A percentile compares a stretch with the other conserved stretches of the same genome.
Evolutionary conservation across 441 rosid species (phyloP).

Genomic region (Biscutella laevigata): DNA sequence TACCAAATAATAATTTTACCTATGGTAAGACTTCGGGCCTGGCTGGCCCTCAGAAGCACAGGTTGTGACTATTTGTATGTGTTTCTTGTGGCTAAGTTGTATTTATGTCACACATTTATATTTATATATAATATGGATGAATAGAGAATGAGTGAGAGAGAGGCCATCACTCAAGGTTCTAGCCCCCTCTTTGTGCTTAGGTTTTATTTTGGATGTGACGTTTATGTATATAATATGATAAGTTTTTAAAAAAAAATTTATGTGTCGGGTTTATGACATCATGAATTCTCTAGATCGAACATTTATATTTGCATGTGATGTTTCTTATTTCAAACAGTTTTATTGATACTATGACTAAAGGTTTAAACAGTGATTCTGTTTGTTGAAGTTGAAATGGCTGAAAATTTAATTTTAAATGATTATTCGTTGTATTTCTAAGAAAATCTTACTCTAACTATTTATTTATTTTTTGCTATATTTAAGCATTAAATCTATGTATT

Average conservation of each 20-base stretch:
- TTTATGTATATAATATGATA: conserved; percentile 12
- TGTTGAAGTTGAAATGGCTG: conserved; percentile 22
- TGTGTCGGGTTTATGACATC: conserved; percentile 19
- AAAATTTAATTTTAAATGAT: too few species aligned
- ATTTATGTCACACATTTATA: too few species aligned
- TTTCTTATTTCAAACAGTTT: conserved; percentile 22
- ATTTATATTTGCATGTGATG: conserved; percentile 26
- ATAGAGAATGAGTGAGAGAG: conserved; percentile 7
- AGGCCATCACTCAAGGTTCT: conserved; percentile 19
- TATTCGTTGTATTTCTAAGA: too few species aligned
- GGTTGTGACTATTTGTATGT: conserved; percentile 15
- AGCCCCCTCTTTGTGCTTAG: conserved; percentile 19
- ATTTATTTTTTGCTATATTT: too few species aligned
- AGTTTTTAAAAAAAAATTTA: not conserved
- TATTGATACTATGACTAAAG: conserved; percentile 13
- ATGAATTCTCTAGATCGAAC: conserved; percentile 12
- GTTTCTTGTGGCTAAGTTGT: too few species aligned
- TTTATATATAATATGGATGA: not conserved
- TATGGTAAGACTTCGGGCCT: too few species aligned
- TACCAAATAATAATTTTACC: too few species aligned
- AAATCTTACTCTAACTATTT: too few species aligned
- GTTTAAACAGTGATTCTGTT: conserved; percentile 25
- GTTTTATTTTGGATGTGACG: conserved; percentile 28
- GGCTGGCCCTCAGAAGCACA: too few species aligned
- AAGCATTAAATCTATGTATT: too few species aligned